These are phyloP conservation scores for Penstemon eatonii DNA, from an alignment of 257 asterid species.

Conservation along the genomic window DNA sequence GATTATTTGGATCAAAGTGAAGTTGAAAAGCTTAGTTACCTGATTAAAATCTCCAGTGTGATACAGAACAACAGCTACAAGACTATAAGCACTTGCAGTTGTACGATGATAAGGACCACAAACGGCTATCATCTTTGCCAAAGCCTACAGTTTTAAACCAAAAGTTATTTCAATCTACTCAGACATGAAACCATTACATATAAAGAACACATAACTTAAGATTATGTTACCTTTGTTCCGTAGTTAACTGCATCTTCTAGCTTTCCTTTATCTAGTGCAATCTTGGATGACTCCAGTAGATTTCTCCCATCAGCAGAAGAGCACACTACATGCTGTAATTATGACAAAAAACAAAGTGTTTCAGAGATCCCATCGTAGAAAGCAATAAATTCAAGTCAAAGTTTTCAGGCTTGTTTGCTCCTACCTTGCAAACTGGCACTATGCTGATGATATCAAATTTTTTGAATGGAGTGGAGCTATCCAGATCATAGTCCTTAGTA, in stretches of 20 bases:
- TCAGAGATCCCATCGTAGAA: constrained; percentile 21
- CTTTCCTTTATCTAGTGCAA: constrained; percentile 97
- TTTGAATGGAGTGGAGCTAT: constrained; percentile 72
- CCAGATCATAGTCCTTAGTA: constrained; percentile 90
- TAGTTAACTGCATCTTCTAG: constrained; percentile 89
- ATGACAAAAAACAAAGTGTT: constrained; percentile 20
- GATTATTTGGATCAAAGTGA: background rate
- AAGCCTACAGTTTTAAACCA: constrained; percentile 61
- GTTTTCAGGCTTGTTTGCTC: constrained; percentile 5
- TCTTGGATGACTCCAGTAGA: constrained; percentile 91
- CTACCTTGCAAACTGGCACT: constrained; percentile 91
- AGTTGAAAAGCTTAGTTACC: constrained; percentile 40
- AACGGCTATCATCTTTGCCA: constrained; percentile 93
- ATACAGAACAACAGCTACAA: constrained; percentile 96
- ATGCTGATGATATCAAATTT: constrained; percentile 78
- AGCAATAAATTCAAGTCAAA: background rate
- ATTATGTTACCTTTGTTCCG: constrained; percentile 78
- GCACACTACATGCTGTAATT: constrained; percentile 84
- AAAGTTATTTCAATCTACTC: constrained; percentile 25
- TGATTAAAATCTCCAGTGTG: constrained; percentile 99
- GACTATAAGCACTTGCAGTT: constrained; percentile 98
- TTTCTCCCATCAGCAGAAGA: constrained; percentile 96
- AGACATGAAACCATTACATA: constrained; percentile 21
- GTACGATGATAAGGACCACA: constrained; percentile 98
- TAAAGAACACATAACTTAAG: constrained; percentile 3